Base-by-base conservation (phyloP, 2,329 filamentous ascomycete species). In the Microdochium paspali region DNA sequence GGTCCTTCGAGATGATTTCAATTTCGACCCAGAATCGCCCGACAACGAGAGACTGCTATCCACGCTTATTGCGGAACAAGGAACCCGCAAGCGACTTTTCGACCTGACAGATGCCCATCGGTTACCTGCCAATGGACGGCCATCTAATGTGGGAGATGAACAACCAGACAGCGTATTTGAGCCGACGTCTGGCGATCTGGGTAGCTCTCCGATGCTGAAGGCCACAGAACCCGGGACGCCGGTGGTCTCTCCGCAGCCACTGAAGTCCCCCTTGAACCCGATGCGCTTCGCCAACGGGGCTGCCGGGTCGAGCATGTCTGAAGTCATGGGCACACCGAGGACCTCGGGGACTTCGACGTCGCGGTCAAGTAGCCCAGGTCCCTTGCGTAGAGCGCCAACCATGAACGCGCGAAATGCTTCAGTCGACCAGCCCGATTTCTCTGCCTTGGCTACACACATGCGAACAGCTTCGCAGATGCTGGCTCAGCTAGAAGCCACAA, bases 401-500 rank as follows among this genome's bases (percentile, higher is more conserved):
- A 70, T 76, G 18, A 68, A 72, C 43, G 72, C 73, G 46, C 72
- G 77, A 44, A 77, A 74, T 53, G 71, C 71, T 24, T 69, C 76
- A 15, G 67, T 70, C 10, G 85, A 90, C 49, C 85, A 89, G 60
- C 84, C 85, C 1, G 87, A 93, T 58, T 86, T 91, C 54, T 88
- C 85, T 10, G 87, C 87, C 2, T 68, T 93, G 26, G 88, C 87
- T 12, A 90, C 87, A 12, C 87, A 93, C 62, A 93, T 93, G 87
- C 80, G 87, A 20, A 90, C 87, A 3, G 87, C 87, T 3, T 88
- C 87, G 13, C 86, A 90, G 63, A 93, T 93, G 87, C 71, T 93
- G 40, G 85, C 87, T 13, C 87, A 93, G 58, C 73, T 93, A 10
- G 87, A 93, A 50, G 79, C 85, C 2, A 91, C 85, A 21, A 84